Base-by-base conservation (phyloP, 305 asterid species). In the Plantago rigida region DNA sequence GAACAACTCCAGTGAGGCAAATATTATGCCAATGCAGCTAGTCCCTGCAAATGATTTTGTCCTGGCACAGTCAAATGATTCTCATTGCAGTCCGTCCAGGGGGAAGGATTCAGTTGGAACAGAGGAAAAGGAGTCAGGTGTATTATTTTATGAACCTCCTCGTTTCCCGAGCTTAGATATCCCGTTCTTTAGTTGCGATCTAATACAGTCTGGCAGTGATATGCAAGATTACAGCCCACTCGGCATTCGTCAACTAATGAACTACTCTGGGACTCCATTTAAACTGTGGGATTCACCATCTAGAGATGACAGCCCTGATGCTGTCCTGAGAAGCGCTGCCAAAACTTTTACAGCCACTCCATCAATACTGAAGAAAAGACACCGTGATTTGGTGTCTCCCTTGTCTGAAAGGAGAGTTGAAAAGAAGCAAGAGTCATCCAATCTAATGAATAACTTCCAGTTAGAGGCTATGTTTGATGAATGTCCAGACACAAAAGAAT, bases 211-310 rank as follows among this genome's bases (percentile, higher is more conserved):
- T 52, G 84, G 87, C 51, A 72, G 76, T 65, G 95, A 86, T 59
- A 77, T 82, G 85, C 91, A 82, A 70, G 99, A 92, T 60, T 93
- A 77, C 71, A 89, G 99, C 71, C 99, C 99, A 15, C 89, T 93
- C 46, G 99, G 99, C 65, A 87, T 90, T 62, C 95, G 97, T 58
- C 94, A 89, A 73, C 80, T 93, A 75, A 83, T 85, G 96, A 72
- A 81, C 73, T 79, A 95, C 56, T 87, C 95, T 48, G 68, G 82
- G 78, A 80, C 94, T 61, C 97, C 97, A 28, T 78, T 74, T 63
- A 89, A 83, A 69, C 65, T 85, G 68, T 87, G 99, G 95, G 99
- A 89, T 67, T 93, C 99, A 9, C 96, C 97, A 4, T 75, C 80
- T 51, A 73, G 89, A 64, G 90, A 81, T 63, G 76, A 71, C 66